Evolutionary conservation across 768 basidiomycete genomes (phyloP).

Genomic region (Steccherinum ochraceum): DNA sequence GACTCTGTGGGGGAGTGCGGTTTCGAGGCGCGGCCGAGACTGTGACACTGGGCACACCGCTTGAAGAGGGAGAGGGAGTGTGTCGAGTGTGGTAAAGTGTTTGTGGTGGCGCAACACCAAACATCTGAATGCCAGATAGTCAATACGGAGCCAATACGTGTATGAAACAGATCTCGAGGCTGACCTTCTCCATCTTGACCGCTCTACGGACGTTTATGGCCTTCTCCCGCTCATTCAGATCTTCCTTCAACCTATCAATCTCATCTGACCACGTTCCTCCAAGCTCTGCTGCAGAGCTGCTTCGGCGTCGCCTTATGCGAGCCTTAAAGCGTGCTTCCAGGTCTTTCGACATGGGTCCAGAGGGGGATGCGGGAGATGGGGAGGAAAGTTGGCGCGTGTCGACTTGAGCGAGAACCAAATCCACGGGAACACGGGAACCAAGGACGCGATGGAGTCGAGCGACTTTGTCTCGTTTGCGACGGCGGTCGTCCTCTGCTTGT

Average conservation of each 20-base stretch:
- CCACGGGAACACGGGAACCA: conserved; percentile 71
- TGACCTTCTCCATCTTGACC: conserved; percentile 86
- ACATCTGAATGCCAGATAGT: conserved; percentile 69
- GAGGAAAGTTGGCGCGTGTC: conserved; percentile 18
- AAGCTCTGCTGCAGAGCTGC: conserved; percentile 45
- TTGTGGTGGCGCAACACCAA: conserved; percentile 77
- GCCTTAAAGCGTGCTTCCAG: conserved; percentile 19
- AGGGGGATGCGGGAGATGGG: conserved; percentile 26
- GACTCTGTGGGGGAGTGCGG: conserved; percentile 10
- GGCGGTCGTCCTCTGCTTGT: conserved; percentile 53
- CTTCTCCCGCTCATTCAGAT: conserved; percentile 68
- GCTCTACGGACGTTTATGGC: conserved; percentile 75
- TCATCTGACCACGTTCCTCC: conserved; percentile 46
- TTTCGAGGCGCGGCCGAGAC: background rate
- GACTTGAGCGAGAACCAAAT: conserved; percentile 52
- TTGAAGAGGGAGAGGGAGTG: conserved; percentile 10
- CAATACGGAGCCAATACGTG: background rate
- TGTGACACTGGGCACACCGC: background rate
- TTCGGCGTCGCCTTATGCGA: conserved; percentile 46
- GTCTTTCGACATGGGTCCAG: conserved; percentile 14
- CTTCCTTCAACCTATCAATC: conserved; percentile 60
- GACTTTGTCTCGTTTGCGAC: conserved; percentile 68
- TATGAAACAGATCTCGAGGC: no score
- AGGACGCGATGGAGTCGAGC: conserved; percentile 82
- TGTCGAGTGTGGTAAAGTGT: conserved; percentile 65